phyloP scores from a whole-genome alignment of 176 grass and related monocot species.

The Eremochloa ophiuroides region DNA sequence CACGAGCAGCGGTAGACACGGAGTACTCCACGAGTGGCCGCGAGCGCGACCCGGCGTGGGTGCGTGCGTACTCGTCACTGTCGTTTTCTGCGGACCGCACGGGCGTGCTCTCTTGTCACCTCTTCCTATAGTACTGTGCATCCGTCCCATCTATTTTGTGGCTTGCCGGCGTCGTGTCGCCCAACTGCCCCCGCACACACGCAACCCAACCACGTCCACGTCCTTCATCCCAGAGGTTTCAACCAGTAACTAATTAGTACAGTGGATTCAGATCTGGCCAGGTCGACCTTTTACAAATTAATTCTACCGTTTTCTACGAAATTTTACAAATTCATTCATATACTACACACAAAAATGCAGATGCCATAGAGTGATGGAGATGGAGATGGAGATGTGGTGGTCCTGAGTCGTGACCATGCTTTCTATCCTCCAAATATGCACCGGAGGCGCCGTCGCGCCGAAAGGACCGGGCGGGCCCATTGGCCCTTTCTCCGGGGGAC shows the following conservation, averaged over 20 bases:
- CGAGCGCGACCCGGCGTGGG: too few species aligned
- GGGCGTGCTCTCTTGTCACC: not conserved
- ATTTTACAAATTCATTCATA: too few species aligned
- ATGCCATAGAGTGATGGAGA: too few species aligned
- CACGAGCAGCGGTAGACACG: too few species aligned
- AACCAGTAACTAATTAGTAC: too few species aligned
- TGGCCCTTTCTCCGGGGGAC: conserved; percentile 2
- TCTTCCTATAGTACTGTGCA: too few species aligned
- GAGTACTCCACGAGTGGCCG: not conserved
- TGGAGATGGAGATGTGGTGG: too few species aligned
- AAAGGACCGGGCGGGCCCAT: not conserved
- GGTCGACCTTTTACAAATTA: too few species aligned
- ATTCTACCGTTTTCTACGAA: too few species aligned
- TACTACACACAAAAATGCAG: too few species aligned
- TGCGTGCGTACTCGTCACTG: not conserved
- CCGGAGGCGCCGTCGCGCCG: not conserved
- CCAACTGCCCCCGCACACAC: not conserved
- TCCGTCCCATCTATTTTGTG: not conserved
- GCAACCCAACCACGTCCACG: not conserved
- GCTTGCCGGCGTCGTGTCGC: not conserved
- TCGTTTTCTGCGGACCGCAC: not conserved
- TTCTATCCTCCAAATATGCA: not conserved
- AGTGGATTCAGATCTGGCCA: too few species aligned
- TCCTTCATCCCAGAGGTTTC: too few species aligned
- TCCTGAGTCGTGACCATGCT: not conserved